Evolutionary conservation across 768 basidiomycete genomes (phyloP), one percentile per base, ranked within the genome.

Genomic region (Ramaria sp.): DNA sequence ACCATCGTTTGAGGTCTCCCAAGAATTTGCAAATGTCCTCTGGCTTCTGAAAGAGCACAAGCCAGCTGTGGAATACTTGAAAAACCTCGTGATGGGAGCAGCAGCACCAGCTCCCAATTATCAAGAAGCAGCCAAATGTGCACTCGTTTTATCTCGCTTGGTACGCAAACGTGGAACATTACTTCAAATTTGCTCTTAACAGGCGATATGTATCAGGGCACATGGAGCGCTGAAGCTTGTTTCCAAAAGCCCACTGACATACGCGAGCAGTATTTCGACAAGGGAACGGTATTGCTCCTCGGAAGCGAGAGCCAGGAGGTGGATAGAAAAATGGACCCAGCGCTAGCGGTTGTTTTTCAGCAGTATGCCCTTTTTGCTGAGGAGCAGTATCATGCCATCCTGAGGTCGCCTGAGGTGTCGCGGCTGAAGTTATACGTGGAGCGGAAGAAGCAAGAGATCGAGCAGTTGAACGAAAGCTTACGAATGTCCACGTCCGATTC

Each of bases 351-450:
- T 10, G 77, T 94, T 33, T 91, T 80, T 66, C 82, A 85, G 59
- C 79, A 88, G 63, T 97, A 82, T 66, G 96, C 95, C 0, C 75
- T 78, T 24, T 98, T 98, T 64, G 89, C 94, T 0, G 92, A 98
- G 63, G 75, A 78, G 12, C 94, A 98, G 64, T 93, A 89, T 65
- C 80, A 86, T 59, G 73, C 80, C 1, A 79, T 88, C 37, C 67
- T 77, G 17, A 78, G 81, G 59, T 86, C 88, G 0, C 79, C 86
- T 0, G 90, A 91, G 60, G 77, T 78, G 0, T 65, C 85, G 12
- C 75, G 87, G 43, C 80, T 82, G 71, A 84, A 82, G 62, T 70
- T 83, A 0, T 91, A 91, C 63, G 73, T 79, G 4, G 83, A 86
- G 30, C 81, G 88, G 51, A 91, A 91, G 69, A 73, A 67, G 22